Evolutionary conservation across 1,139 yeast genomes (phyloP).

Genomic region (Suhomyces bolitotheri): DNA sequence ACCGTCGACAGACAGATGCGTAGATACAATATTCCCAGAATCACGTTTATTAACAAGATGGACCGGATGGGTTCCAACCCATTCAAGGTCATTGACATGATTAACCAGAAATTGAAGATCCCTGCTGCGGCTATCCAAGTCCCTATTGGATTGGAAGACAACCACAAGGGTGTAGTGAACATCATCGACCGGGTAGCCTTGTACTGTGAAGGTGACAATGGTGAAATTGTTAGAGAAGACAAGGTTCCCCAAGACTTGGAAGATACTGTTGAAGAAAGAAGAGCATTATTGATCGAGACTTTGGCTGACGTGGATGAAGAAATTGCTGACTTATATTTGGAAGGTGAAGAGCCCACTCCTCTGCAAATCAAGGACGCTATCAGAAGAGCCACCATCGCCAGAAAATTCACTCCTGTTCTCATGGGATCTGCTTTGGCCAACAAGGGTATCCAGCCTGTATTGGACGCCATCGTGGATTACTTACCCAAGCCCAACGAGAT

Average conservation of each 20-base stretch:
- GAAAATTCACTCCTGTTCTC: conserved; percentile 95
- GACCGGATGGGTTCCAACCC: conserved; percentile 99
- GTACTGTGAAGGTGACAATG: conserved; percentile 90
- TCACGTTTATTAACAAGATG: conserved; percentile 96
- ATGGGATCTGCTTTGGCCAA: conserved; percentile 99
- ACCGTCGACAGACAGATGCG: conserved; percentile 99
- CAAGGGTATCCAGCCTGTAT: conserved; percentile 90
- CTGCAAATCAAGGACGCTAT: conserved; percentile 86
- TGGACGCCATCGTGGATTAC: conserved; percentile 94
- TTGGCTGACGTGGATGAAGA: conserved; percentile 97
- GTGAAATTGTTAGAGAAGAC: conserved; percentile 64
- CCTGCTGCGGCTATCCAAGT: conserved; percentile 98
- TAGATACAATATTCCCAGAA: conserved; percentile 93
- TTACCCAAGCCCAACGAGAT: conserved; percentile 95
- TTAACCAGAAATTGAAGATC: conserved; percentile 79
- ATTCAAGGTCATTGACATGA: conserved; percentile 89
- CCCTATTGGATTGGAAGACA: conserved; percentile 91
- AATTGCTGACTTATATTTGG: conserved; percentile 89
- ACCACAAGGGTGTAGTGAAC: conserved; percentile 85
- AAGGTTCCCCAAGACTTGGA: conserved; percentile 62
- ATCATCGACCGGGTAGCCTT: conserved; percentile 83
- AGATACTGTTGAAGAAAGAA: conserved; percentile 35
- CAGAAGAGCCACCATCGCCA: conserved; percentile 93
- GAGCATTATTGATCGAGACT: conserved; percentile 82
- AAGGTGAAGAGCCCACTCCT: conserved; percentile 82